A percentile compares a stretch with the other conserved stretches of the same genome.
phyloP scores from a whole-genome alignment of 345 rosid genomes.

The Lepidium didymum region DNA sequence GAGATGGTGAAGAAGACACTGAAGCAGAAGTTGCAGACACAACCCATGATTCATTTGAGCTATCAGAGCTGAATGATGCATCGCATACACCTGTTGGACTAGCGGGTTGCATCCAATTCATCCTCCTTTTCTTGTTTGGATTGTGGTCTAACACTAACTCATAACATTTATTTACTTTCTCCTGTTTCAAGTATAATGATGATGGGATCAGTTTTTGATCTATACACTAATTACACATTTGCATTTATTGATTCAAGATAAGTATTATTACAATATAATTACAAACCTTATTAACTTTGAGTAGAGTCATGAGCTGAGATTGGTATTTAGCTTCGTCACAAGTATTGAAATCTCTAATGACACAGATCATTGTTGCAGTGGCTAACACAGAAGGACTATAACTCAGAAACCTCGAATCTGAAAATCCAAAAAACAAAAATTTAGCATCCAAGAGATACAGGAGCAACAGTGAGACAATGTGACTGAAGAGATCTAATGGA shows the following conservation, averaged over 20 bases:
- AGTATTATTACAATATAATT: background rate
- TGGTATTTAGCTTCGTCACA: slow-evolving; percentile 42
- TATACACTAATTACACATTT: background rate
- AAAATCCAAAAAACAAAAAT: slow-evolving; percentile 19
- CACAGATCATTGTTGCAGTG: slow-evolving; percentile 66
- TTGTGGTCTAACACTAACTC: slow-evolving; percentile 48
- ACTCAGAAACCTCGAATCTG: slow-evolving; percentile 67
- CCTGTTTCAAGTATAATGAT: slow-evolving; percentile 34
- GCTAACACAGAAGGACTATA: slow-evolving; percentile 68
- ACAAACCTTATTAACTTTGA: slow-evolving; percentile 36
- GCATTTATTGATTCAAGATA: background rate
- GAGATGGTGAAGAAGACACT: slow-evolving; percentile 33
- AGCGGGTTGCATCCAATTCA: slow-evolving; percentile 37
- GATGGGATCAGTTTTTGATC: slow-evolving; percentile 16
- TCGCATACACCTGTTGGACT: slow-evolving; percentile 61
- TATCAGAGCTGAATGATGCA: slow-evolving; percentile 59
- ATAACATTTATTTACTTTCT: slow-evolving; percentile 55
- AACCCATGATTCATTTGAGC: slow-evolving; percentile 66
- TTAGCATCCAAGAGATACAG: slow-evolving; percentile 14
- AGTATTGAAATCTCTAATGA: slow-evolving; percentile 53
- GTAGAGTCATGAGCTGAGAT: slow-evolving; percentile 57
- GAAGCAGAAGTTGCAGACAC: slow-evolving; percentile 15
- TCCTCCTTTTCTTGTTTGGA: slow-evolving; percentile 47
- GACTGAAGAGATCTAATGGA: slow-evolving; percentile 23
- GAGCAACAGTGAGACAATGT: background rate